phyloP scores from a whole-genome alignment of 78 protist species.

The Chrysochromulina parva region DNA sequence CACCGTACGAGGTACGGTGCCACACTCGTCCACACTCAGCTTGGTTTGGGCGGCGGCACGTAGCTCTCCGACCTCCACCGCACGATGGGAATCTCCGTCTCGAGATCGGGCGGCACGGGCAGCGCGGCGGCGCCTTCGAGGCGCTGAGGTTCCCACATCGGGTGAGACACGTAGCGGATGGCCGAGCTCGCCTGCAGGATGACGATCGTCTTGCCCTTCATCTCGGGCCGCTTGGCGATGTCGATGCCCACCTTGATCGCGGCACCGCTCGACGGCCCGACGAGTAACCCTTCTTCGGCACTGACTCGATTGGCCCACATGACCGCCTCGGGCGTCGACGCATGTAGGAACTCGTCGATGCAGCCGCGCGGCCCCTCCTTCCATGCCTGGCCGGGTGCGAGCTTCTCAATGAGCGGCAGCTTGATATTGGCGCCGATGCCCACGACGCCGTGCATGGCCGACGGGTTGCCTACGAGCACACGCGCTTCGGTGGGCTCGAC shows the following conservation, averaged over 20 bases:
- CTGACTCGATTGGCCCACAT: neutral
- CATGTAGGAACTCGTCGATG: constrained; percentile 31
- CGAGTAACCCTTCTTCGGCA: neutral
- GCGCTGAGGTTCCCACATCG: neutral
- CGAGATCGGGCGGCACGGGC: neutral
- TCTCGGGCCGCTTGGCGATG: constrained; percentile 23
- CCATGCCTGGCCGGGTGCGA: neutral
- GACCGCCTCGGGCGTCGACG: neutral
- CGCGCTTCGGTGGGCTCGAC: neutral
- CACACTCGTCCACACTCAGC: too few species aligned
- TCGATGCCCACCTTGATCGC: neutral
- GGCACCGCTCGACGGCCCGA: constrained; percentile 17
- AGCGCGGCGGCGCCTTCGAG: neutral
- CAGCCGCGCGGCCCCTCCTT: neutral
- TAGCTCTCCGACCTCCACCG: neutral
- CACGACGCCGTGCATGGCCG: neutral
- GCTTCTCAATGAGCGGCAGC: neutral
- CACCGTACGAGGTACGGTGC: too few species aligned
- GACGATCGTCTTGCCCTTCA: constrained; percentile 29
- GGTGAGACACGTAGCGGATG: neutral
- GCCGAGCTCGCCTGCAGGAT: neutral
- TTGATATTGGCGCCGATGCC: neutral
- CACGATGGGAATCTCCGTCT: neutral
- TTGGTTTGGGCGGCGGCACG: too few species aligned
- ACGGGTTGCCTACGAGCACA: neutral